phyloP scores from a whole-genome alignment of 2,329 filamentous ascomycete species.

The Botrytis tulipae region DNA sequence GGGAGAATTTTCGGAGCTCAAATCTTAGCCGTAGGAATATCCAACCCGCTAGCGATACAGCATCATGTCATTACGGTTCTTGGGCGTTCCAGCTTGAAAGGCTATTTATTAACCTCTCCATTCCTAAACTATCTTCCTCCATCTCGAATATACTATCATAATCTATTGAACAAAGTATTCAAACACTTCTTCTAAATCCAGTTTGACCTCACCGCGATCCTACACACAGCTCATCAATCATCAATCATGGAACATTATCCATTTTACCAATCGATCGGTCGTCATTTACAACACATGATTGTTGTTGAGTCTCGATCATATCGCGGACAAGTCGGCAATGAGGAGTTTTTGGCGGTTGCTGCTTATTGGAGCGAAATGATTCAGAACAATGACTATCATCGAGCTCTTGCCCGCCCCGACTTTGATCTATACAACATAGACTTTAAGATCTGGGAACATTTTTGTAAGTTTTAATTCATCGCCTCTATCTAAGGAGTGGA shows the following conservation, averaged over 20 bases:
- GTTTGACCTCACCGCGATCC: background rate
- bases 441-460: background rate
- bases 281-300: background rate
- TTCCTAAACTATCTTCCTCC: accelerated
- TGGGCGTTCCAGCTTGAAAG: background rate
- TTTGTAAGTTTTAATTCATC: background rate
- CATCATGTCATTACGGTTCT: accelerated
- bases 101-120: background rate
- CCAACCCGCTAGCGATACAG: background rate
- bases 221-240: background rate
- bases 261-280: background rate
- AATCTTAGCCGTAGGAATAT: background rate
- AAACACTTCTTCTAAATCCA: background rate
- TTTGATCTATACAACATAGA: background rate
- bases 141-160: background rate
- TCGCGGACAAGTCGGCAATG: background rate
- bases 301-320: background rate
- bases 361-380: background rate
- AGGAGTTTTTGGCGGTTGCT: background rate
- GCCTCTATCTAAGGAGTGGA: accelerated
- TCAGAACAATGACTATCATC: background rate
- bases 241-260: background rate
- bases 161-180: background rate
- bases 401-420: background rate
- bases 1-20: background rate